Evolutionary conservation across 2,329 filamentous ascomycete species (phyloP).

Genomic region (Diaporthe amygdali): DNA sequence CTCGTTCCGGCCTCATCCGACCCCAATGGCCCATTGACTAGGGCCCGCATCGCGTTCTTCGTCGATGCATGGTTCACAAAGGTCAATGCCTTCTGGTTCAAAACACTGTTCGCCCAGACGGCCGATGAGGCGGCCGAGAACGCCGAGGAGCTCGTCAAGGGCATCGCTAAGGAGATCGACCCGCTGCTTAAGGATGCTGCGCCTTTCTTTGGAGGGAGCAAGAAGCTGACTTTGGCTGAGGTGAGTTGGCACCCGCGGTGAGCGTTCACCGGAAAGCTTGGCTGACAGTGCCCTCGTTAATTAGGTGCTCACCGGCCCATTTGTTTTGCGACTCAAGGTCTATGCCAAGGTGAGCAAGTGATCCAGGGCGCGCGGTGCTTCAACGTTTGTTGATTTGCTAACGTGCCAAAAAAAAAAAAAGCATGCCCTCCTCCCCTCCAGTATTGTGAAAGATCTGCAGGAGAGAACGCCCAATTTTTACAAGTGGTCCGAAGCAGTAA

Average conservation of each 20-base stretch:
- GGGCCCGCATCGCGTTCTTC: conserved; percentile 75
- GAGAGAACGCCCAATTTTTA: conserved; percentile 68
- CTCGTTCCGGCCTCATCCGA: conserved; percentile 63
- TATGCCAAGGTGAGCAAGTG: conserved; percentile 27
- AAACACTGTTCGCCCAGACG: conserved; percentile 50
- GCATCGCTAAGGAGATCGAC: conserved; percentile 74
- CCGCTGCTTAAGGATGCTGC: conserved; percentile 63
- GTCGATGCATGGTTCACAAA: conserved; percentile 73
- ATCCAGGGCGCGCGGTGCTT: too few relatives aligned
- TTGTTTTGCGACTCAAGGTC: conserved; percentile 28
- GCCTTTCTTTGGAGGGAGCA: conserved; percentile 69
- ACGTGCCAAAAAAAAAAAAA: conserved; percentile 44
- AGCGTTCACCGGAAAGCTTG: not conserved
- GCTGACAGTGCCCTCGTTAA: not conserved
- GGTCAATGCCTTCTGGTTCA: conserved; percentile 53
- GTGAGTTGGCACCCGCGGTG: conserved; percentile 45
- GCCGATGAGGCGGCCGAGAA: conserved; percentile 56
- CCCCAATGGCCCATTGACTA: conserved; percentile 60
- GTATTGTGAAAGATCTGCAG: conserved; percentile 50
- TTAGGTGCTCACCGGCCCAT: conserved; percentile 32
- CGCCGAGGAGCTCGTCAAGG: conserved; percentile 56
- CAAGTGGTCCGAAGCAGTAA: conserved; percentile 68
- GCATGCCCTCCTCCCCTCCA: conserved; percentile 56
- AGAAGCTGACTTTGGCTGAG: conserved; percentile 75
- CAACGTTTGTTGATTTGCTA: not conserved